Percentiles rank a stretch among this genome's conserved stretches.
Evolutionary conservation across 139 green algal genomes (phyloP).

Genomic region (Ettlia oleoabundans): DNA sequence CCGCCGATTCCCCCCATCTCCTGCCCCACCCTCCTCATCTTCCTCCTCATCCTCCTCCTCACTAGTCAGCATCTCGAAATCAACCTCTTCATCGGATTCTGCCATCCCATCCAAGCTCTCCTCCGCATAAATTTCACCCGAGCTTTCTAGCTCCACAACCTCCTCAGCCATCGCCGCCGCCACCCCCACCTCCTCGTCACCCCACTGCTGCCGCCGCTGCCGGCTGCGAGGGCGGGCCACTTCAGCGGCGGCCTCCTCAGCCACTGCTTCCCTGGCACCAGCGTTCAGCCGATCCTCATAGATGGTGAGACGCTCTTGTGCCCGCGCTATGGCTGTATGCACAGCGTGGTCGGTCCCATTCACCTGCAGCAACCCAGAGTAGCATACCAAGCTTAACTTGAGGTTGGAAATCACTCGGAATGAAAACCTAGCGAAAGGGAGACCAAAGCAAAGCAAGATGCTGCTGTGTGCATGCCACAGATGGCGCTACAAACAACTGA

Average conservation of each 20-base stretch:
- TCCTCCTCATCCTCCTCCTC: slow-evolving; percentile 17
- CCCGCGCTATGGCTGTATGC: slow-evolving; percentile 36
- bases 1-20: not conserved
- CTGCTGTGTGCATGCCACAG: no score
- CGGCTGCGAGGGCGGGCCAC: not conserved
- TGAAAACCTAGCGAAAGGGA: not conserved
- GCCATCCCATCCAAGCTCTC: not conserved
- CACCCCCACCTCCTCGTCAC: not conserved
- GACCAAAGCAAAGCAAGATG: not conserved
- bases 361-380: not conserved
- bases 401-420: not conserved
- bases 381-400: not conserved
- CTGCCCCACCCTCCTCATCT: slow-evolving; percentile 1
- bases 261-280: not conserved
- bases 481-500: not conserved
- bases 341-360: slow-evolving; percentile 21
- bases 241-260: not conserved
- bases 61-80: not conserved
- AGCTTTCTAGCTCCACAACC: not conserved
- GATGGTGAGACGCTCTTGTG: slow-evolving; percentile 36
- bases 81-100: slow-evolving; percentile 30
- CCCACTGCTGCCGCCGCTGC: not conserved
- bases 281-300: slow-evolving; percentile 39
- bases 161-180: slow-evolving; percentile 19
- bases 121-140: slow-evolving; percentile 13